A percentile compares a stretch with the other conserved stretches of the same genome.
Evolutionary conservation across 805 yeast species (phyloP).

Genomic region (Ogataea nonfermentans): DNA sequence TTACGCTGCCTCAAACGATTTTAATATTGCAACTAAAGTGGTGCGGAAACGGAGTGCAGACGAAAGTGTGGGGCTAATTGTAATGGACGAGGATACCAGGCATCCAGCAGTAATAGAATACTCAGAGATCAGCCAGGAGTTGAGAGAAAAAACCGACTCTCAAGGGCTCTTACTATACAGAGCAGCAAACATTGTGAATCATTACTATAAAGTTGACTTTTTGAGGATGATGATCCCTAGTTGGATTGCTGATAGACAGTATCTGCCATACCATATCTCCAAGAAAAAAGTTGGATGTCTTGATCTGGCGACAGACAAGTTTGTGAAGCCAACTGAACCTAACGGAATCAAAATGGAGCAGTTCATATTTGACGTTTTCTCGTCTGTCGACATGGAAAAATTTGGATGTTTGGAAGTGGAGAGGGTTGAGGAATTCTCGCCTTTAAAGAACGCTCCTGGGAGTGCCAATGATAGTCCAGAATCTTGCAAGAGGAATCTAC

Average conservation of each 20-base stretch:
- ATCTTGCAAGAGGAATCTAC: slow-evolving; percentile 65
- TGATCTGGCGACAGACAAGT: slow-evolving; percentile 45
- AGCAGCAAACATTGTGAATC: slow-evolving; percentile 97
- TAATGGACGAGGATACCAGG: slow-evolving; percentile 51
- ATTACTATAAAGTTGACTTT: slow-evolving; percentile 84
- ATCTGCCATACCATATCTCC: slow-evolving; percentile 93
- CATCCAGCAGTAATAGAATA: slow-evolving; percentile 93
- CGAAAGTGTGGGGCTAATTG: slow-evolving; percentile 93
- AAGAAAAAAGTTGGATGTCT: slow-evolving; percentile 71
- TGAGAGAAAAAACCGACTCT: slow-evolving; percentile 64
- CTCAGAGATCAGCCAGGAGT: slow-evolving; percentile 77
- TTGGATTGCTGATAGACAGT: slow-evolving; percentile 67
- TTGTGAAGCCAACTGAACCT: slow-evolving; percentile 63
- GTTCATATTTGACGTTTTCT: slow-evolving; percentile 94
- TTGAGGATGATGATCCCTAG: slow-evolving; percentile 54
- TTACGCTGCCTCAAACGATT: slow-evolving; percentile 65
- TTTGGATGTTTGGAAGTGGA: slow-evolving; percentile 94
- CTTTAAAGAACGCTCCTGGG: slow-evolving; percentile 87
- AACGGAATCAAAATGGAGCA: slow-evolving; percentile 96
- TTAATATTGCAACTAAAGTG: slow-evolving; percentile 85
- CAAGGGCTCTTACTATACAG: slow-evolving; percentile 67
- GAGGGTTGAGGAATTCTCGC: slow-evolving; percentile 84
- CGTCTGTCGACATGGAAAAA: slow-evolving; percentile 60
- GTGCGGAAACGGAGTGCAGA: slow-evolving; percentile 87
- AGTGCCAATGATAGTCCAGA: slow-evolving; percentile 82